Percentiles rank a stretch among this genome's conserved stretches.
Evolutionary conservation across 2,329 filamentous ascomycete species (phyloP).

Genomic region (Phaeosphaeriaceae sp.): DNA sequence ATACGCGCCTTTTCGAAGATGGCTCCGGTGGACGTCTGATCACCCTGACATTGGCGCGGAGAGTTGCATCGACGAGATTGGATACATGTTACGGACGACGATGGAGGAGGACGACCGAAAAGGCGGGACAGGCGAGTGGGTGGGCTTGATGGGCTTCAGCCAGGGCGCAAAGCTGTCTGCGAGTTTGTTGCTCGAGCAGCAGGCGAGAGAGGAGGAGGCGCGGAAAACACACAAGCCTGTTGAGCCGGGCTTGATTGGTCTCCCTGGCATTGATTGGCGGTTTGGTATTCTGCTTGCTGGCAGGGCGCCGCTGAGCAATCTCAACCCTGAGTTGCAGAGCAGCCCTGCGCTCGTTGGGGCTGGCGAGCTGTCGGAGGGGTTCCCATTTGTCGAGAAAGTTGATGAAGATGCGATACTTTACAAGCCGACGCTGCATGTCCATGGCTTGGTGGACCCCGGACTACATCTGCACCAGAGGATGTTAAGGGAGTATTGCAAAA

Average conservation of each 20-base stretch:
- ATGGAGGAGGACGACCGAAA: constrained; percentile 54
- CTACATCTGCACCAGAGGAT: constrained; percentile 65
- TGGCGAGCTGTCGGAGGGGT: constrained; percentile 54
- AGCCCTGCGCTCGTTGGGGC: constrained; percentile 50
- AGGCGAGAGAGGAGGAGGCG: constrained; percentile 55
- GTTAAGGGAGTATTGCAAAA: constrained; percentile 65
- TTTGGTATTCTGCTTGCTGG: constrained; percentile 71
- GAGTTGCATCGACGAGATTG: constrained; percentile 54
- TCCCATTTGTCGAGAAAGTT: constrained; percentile 43
- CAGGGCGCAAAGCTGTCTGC: constrained; percentile 58
- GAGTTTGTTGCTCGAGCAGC: constrained; percentile 63
- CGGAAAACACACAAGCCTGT: constrained; percentile 32
- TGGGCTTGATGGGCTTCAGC: constrained; percentile 59
- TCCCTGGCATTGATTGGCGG: constrained; percentile 53
- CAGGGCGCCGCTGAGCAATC: constrained; percentile 64
- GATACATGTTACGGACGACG: constrained; percentile 53
- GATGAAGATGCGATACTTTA: constrained; percentile 57
- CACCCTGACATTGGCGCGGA: constrained; percentile 63
- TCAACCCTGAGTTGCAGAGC: constrained; percentile 51
- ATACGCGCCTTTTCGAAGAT: constrained; percentile 69
- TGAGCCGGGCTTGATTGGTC: constrained; percentile 31
- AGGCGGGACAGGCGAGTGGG: constrained; percentile 54
- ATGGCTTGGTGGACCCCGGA: constrained; percentile 67
- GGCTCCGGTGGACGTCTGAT: constrained; percentile 69
- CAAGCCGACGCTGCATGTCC: constrained; percentile 71